These are phyloP conservation scores for Neurospora sp. DNA, from an alignment of 495 filamentous ascomycete genomes.

Conservation along the genomic window DNA sequence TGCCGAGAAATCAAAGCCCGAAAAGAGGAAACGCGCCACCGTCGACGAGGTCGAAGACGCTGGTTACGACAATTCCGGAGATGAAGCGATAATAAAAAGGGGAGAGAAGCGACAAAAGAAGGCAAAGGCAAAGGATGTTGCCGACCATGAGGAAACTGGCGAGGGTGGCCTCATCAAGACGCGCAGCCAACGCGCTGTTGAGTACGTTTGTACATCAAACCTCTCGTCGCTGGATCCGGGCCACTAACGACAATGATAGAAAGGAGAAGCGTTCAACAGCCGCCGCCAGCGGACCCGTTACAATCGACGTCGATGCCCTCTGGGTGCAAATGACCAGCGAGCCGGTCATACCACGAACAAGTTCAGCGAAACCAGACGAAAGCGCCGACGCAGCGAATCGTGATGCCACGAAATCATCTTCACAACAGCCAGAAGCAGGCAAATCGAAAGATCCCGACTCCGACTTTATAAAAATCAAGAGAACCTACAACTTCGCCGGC, in stretches of 20 bases:
- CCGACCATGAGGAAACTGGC: slow-evolving; percentile 49
- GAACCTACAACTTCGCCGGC: slow-evolving; percentile 86
- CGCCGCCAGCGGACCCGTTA: slow-evolving; percentile 55
- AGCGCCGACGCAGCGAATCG: slow-evolving; percentile 2
- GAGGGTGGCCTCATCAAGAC: slow-evolving; percentile 80
- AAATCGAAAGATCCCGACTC: not conserved
- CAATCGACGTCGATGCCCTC: slow-evolving; percentile 79
- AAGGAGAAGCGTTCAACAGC: slow-evolving; percentile 55
- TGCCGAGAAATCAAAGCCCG: not conserved
- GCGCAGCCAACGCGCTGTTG: slow-evolving; percentile 52
- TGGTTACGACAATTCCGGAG: slow-evolving; percentile 57
- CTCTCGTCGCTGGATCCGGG: not conserved
- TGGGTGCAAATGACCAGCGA: slow-evolving; percentile 70
- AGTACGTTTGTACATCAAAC: slow-evolving; percentile 25
- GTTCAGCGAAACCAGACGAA: not conserved
- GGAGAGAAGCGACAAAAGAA: slow-evolving; percentile 48
- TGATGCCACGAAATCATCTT: slow-evolving; percentile 10
- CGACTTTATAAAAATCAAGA: slow-evolving; percentile 69
- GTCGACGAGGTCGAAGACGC: slow-evolving; percentile 32
- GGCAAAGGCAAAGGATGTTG: slow-evolving; percentile 35
- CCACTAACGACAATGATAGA: slow-evolving; percentile 32
- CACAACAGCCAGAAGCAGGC: slow-evolving; percentile 15
- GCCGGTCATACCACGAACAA: not conserved
- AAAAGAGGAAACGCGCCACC: slow-evolving; percentile 27
- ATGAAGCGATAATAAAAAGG: slow-evolving; percentile 62